A percentile compares a stretch with the other conserved stretches of the same genome.
Evolutionary conservation across 768 basidiomycete genomes (phyloP).

Genomic region (Hygrocybe punicea): DNA sequence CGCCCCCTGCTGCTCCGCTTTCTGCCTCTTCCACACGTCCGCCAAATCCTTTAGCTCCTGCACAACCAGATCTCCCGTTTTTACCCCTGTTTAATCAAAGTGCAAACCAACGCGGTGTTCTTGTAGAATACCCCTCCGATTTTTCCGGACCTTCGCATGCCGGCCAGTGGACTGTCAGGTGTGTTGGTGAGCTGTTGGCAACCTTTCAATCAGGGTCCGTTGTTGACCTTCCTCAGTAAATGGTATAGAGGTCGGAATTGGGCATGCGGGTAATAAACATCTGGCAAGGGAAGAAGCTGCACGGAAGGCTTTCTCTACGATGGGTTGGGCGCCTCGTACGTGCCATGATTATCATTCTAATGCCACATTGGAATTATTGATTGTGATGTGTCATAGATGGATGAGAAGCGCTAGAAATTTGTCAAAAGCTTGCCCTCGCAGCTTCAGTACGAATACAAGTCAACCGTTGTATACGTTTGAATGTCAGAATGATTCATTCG

Average conservation of each 20-base stretch:
- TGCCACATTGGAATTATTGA: slow-evolving; percentile 14
- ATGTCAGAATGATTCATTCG: too few species aligned
- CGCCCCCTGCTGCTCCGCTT: neutral
- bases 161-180: slow-evolving; percentile 62
- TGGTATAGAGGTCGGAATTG: slow-evolving; percentile 63
- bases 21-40: slow-evolving; percentile 10
- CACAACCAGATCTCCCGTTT: slow-evolving; percentile 61
- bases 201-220: slow-evolving; percentile 3
- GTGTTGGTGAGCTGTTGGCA: slow-evolving; percentile 52
- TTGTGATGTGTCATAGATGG: slow-evolving; percentile 8
- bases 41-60: slow-evolving; percentile 59
- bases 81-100: slow-evolving; percentile 74
- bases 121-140: slow-evolving; percentile 56
- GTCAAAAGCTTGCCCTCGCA: too few species aligned
- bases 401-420: neutral
- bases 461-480: too few species aligned
- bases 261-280: slow-evolving; percentile 67
- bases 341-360: slow-evolving; percentile 22
- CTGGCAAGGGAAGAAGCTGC: slow-evolving; percentile 77
- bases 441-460: too few species aligned
- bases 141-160: slow-evolving; percentile 68
- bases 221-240: slow-evolving; percentile 47
- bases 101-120: slow-evolving; percentile 60
- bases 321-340: slow-evolving; percentile 62
- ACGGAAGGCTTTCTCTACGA: slow-evolving; percentile 61